Evolutionary conservation across 1,284 basidiomycete species (phyloP).

Genomic region (Violaceomyces palustris): DNA sequence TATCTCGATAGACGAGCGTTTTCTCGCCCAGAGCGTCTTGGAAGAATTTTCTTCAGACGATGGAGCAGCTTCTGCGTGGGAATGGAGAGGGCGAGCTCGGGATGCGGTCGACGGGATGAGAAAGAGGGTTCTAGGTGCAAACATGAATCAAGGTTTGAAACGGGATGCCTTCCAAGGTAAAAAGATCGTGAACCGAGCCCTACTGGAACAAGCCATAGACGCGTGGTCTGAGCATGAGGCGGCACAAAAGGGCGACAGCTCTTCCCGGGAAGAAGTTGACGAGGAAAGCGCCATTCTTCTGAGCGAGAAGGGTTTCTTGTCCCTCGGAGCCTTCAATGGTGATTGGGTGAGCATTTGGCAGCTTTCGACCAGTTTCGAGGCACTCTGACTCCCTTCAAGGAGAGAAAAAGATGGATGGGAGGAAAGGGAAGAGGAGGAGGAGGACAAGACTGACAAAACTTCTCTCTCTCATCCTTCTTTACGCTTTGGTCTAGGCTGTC

Average conservation of each 20-base stretch:
- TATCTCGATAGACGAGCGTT: constrained; percentile 37
- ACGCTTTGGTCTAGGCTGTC: too few relatives aligned
- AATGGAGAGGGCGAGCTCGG: too few relatives aligned
- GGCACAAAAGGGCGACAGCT: constrained; percentile 2
- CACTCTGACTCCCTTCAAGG: too few relatives aligned
- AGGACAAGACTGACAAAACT: too few relatives aligned
- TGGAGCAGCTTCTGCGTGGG: too few relatives aligned
- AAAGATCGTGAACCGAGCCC: background rate
- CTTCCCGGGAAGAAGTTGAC: constrained; percentile 25
- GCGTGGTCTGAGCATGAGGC: constrained; percentile 19
- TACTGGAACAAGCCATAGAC: constrained; percentile 17
- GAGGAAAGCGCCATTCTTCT: constrained; percentile 38
- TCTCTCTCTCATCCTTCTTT: too few relatives aligned
- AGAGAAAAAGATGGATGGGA: too few relatives aligned
- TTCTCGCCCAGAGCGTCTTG: constrained; percentile 33
- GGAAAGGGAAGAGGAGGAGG: too few relatives aligned
- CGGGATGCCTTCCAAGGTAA: background rate
- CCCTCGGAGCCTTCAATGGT: constrained; percentile 71
- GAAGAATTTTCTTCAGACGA: constrained; percentile 36
- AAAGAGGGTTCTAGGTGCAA: too few relatives aligned
- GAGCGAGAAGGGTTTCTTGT: constrained; percentile 60
- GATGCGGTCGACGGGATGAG: too few relatives aligned
- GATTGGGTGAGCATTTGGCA: constrained; percentile 67
- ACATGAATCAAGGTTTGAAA: background rate
- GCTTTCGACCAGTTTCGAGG: too few relatives aligned